Evolutionary conservation across 257 asterid species (phyloP).

Genomic region (Rauvolfia tetraphylla): DNA sequence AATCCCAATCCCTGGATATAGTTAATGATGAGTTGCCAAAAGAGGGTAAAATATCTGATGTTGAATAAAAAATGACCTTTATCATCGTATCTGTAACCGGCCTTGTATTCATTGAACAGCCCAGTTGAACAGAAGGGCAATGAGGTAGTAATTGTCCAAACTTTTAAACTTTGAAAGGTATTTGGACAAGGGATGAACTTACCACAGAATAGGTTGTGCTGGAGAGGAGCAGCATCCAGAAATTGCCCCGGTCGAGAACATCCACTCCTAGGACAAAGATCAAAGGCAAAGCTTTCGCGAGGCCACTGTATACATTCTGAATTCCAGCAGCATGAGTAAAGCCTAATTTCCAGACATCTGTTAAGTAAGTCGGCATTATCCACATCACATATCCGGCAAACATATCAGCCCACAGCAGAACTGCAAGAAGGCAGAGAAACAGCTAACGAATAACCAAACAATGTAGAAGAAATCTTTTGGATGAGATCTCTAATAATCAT

Average conservation of each 20-base stretch:
- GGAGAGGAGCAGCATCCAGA: slow-evolving; percentile 41
- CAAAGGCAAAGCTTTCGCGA: slow-evolving; percentile 32
- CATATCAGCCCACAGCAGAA: slow-evolving; percentile 25
- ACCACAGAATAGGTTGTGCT: slow-evolving; percentile 44
- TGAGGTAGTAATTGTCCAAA: neutral
- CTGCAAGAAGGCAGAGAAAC: neutral
- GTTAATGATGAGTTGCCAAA: neutral
- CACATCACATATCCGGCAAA: slow-evolving; percentile 39
- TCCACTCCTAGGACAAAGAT: slow-evolving; percentile 37
- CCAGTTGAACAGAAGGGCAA: too few relatives aligned
- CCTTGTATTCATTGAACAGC: too few relatives aligned
- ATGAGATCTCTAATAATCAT: too few relatives aligned
- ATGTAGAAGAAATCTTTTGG: too few relatives aligned
- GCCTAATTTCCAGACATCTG: slow-evolving; percentile 58
- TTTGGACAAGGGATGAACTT: slow-evolving; percentile 13
- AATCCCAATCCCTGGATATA: slow-evolving; percentile 44
- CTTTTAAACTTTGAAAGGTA: neutral
- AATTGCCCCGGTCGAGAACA: slow-evolving; percentile 21
- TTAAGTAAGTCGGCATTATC: slow-evolving; percentile 57
- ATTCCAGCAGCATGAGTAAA: slow-evolving; percentile 54
- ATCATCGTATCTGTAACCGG: too few relatives aligned
- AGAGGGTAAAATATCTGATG: neutral
- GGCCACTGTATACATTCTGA: slow-evolving; percentile 44
- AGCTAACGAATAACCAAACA: neutral
- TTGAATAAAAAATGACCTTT: too few relatives aligned